phyloP scores from a whole-genome alignment of 2,329 filamentous ascomycete genomes.

The Aspergillus fischeri region DNA sequence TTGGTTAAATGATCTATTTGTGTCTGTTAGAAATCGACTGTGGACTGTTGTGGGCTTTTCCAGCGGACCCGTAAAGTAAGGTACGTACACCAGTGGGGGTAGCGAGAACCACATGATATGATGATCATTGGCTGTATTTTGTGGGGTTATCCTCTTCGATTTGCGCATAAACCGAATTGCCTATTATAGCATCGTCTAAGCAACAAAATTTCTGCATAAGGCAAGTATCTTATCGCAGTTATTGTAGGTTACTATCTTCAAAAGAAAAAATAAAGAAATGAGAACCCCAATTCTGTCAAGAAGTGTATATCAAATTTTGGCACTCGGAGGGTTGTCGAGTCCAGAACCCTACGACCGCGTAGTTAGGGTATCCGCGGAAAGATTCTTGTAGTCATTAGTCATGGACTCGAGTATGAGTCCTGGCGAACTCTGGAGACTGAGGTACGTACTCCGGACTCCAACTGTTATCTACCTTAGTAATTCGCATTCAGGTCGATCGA shows the following conservation, averaged over 20 bases:
- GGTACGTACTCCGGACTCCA: too few species aligned
- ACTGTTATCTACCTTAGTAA: neutral
- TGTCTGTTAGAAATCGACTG: neutral
- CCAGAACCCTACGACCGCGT: too few species aligned
- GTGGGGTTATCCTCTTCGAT: conserved; percentile 11
- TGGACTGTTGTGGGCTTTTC: neutral
- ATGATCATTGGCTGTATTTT: conserved; percentile 11
- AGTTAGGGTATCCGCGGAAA: neutral
- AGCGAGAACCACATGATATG: neutral
- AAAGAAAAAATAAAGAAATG: neutral
- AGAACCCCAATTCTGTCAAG: neutral
- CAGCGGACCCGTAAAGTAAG: neutral
- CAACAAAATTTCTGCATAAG: neutral
- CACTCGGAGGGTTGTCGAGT: neutral
- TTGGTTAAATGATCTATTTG: neutral
- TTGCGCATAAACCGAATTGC: neutral
- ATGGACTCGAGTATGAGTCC: neutral
- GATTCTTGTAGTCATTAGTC: neutral
- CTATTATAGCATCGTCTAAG: neutral
- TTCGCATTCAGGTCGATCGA: neutral
- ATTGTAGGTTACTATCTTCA: neutral
- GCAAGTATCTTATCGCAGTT: neutral
- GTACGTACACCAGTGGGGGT: neutral
- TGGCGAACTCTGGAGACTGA: neutral
- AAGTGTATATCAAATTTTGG: neutral